phyloP scores from a whole-genome alignment of 495 filamentous ascomycete genomes.

The Penicillium herquei region DNA sequence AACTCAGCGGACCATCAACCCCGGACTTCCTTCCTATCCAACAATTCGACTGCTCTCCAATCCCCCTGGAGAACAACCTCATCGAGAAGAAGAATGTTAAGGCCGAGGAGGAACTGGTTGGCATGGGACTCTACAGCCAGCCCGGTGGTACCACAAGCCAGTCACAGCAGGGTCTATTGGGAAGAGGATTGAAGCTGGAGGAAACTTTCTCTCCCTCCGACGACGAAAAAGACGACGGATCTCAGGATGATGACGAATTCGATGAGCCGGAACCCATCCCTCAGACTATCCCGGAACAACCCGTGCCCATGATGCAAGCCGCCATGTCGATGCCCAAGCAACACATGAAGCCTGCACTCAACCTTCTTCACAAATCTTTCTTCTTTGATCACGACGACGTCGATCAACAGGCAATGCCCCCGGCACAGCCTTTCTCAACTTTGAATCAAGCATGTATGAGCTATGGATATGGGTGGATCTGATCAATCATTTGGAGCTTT shows the following conservation, averaged over 20 bases:
- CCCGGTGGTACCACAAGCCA: constrained; percentile 53
- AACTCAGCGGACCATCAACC: constrained; percentile 54
- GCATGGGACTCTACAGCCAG: constrained; percentile 79
- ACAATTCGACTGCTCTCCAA: constrained; percentile 33
- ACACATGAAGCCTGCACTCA: constrained; percentile 29
- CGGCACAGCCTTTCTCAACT: constrained; percentile 28
- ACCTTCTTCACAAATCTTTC: constrained; percentile 46
- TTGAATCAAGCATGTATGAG: constrained; percentile 37
- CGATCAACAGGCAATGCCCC: constrained; percentile 30
- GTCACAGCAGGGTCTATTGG: constrained; percentile 44
- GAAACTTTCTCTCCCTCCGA: constrained; percentile 78
- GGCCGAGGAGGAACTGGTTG: constrained; percentile 69
- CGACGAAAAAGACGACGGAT: constrained; percentile 57
- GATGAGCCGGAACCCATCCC: constrained; percentile 23
- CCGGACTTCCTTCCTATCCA: constrained; percentile 57
- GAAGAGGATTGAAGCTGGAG: constrained; percentile 79
- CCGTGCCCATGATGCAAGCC: constrained; percentile 8
- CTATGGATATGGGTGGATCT: constrained; percentile 47
- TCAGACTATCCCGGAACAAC: constrained; percentile 5
- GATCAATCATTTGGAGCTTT: constrained; percentile 13
- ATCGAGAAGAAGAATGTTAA: constrained; percentile 30
- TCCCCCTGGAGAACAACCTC: constrained; percentile 8
- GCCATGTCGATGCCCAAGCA: constrained; percentile 22
- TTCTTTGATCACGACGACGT: constrained; percentile 45
- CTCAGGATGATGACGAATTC: constrained; percentile 32